phyloP scores from a whole-genome alignment of 805 yeast species.

The Candida glaebosa region DNA sequence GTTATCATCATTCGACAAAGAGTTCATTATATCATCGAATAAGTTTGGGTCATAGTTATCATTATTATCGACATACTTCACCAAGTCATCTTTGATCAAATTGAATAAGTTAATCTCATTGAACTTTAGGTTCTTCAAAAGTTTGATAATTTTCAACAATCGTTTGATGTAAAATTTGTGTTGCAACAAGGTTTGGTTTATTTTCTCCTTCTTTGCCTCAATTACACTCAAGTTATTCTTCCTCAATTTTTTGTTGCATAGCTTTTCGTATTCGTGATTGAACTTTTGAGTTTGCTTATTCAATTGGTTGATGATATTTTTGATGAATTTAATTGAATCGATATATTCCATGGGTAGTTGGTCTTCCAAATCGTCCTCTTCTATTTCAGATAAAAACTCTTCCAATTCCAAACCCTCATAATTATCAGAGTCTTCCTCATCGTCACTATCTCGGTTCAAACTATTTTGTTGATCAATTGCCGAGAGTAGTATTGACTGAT shows the following conservation, averaged over 20 bases:
- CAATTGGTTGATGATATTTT: conserved; percentile 28
- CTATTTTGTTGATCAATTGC: conserved; percentile 20
- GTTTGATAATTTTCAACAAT: conserved; percentile 27
- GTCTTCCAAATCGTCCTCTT: conserved; percentile 27
- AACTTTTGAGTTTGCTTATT: conserved; percentile 32
- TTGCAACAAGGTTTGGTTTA: conserved; percentile 26
- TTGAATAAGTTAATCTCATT: conserved; percentile 27
- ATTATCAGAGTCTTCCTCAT: conserved; percentile 9
- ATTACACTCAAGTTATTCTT: conserved; percentile 33
- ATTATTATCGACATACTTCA: conserved; percentile 32
- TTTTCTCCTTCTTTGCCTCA: conserved; percentile 40
- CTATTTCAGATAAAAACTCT: conserved; percentile 10
- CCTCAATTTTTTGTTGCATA: conserved; percentile 35
- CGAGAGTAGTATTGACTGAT: conserved; percentile 44
- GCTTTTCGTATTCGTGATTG: conserved; percentile 39
- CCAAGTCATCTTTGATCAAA: conserved; percentile 39
- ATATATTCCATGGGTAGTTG: conserved; percentile 29
- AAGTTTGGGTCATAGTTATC: conserved; percentile 40
- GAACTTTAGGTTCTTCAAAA: conserved; percentile 24
- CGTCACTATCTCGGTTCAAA: conserved; percentile 6
- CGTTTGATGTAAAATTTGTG: conserved; percentile 38
- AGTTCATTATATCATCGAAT: conserved; percentile 37
- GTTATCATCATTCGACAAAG: conserved; percentile 8
- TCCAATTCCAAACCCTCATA: conserved; percentile 4
- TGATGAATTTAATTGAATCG: conserved; percentile 31